These are phyloP conservation scores for Pelargonium myrrhifolium DNA, from an alignment of 441 rosid genomes.

Conservation along the genomic window DNA sequence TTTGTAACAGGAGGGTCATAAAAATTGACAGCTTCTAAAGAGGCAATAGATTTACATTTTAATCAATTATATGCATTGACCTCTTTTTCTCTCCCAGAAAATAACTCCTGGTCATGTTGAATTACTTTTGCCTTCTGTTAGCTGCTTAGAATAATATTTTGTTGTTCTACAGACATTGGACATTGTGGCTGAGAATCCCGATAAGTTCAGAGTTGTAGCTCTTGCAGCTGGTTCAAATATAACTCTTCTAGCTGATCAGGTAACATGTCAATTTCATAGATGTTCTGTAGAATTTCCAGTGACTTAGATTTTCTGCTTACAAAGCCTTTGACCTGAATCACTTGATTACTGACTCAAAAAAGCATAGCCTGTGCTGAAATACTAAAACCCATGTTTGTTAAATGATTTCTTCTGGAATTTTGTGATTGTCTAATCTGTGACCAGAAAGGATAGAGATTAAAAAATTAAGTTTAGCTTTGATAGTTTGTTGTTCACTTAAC, in stretches of 20 bases:
- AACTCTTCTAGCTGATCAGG: conserved; percentile 91
- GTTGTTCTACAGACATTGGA: conserved; percentile 63
- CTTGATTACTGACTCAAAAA: background rate
- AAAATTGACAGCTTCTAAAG: no score
- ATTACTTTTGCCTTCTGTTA: background rate
- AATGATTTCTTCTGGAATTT: no score
- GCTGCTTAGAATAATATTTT: conserved; percentile 13
- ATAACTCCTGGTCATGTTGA: background rate
- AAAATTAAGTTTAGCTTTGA: background rate
- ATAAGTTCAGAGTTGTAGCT: conserved; percentile 79
- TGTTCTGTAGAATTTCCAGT: conserved; percentile 4
- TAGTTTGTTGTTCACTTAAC: background rate
- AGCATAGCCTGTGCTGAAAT: background rate
- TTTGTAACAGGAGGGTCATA: no score
- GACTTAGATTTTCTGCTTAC: conserved; percentile 9
- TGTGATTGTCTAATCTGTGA: no score
- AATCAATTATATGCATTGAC: no score
- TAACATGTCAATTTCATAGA: conserved; percentile 12
- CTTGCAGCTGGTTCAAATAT: conserved; percentile 94
- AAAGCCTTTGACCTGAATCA: background rate
- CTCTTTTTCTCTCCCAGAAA: background rate
- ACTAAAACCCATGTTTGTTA: no score
- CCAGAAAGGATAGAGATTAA: background rate
- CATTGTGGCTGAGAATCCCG: conserved; percentile 81
- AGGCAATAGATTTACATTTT: no score